phyloP scores from a whole-genome alignment of 495 filamentous ascomycete genomes.

The Aspergillus saccharolyticus region DNA sequence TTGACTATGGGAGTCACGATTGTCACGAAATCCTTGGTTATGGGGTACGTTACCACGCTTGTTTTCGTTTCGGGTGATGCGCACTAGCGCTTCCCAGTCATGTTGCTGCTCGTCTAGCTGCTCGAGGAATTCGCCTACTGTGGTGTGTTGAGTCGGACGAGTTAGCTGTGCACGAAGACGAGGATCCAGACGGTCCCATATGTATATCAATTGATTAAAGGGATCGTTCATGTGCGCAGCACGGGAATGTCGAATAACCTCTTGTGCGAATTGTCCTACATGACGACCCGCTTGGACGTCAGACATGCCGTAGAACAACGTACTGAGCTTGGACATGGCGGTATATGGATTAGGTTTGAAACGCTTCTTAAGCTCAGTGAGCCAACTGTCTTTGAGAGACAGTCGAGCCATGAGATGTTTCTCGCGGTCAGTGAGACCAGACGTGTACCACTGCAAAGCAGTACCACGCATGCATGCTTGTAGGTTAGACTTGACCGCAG shows the following conservation, averaged over 20 bases:
- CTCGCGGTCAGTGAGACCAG: neutral
- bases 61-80: neutral
- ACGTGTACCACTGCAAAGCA: neutral
- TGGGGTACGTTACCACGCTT: neutral
- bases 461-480: neutral
- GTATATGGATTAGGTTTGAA: neutral
- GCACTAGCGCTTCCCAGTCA: neutral
- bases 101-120: neutral
- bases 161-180: neutral
- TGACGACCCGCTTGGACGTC: neutral
- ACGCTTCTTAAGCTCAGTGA: neutral
- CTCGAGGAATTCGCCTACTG: neutral
- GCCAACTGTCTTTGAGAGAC: neutral
- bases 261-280: neutral
- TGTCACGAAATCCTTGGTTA: too few relatives aligned
- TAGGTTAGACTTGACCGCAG: neutral
- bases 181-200: neutral
- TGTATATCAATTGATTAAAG: neutral
- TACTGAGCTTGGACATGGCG: neutral
- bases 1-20: neutral
- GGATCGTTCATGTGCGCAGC: neutral
- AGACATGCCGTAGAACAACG: neutral
- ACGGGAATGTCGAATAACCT: neutral
- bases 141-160: neutral
- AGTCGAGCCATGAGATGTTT: neutral